These are phyloP conservation scores for Termitomyces sp. DNA, from an alignment of 1,284 basidiomycete species.

Conservation along the genomic window DNA sequence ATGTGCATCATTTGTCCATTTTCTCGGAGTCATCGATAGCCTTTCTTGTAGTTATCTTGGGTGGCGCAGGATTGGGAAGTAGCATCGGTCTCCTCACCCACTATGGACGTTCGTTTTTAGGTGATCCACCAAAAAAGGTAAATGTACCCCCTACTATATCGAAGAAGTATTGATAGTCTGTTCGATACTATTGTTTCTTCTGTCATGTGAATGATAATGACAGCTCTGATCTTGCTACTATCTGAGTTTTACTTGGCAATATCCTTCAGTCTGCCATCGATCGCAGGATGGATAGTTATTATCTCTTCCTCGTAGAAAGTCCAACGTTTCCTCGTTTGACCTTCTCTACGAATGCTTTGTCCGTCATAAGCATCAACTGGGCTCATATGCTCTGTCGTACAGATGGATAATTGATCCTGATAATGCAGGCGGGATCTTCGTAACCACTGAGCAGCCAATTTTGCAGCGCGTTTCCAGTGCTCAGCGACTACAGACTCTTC, in stretches of 20 bases:
- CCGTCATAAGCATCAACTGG: constrained; percentile 72
- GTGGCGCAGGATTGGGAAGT: constrained; percentile 65
- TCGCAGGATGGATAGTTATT: constrained; percentile 57
- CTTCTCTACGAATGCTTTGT: constrained; percentile 30
- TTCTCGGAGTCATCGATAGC: not conserved
- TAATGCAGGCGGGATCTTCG: constrained; percentile 46
- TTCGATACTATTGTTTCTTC: not conserved
- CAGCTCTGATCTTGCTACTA: not conserved
- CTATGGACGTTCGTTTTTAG: constrained; percentile 42
- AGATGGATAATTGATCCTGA: constrained; percentile 55
- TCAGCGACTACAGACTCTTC: constrained; percentile 19
- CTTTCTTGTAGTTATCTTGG: constrained; percentile 49
- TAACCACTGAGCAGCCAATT: constrained; percentile 42
- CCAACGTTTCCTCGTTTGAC: constrained; percentile 20
- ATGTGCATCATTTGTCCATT: constrained; percentile 21
- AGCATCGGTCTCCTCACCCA: constrained; percentile 54
- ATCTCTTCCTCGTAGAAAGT: constrained; percentile 45
- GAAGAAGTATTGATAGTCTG: not conserved
- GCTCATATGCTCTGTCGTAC: constrained; percentile 73
- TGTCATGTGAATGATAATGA: not conserved
- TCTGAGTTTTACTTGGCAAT: constrained; percentile 26
- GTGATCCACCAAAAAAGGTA: constrained; percentile 41
- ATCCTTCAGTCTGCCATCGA: constrained; percentile 73
- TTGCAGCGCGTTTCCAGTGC: constrained; percentile 46
- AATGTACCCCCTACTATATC: constrained; percentile 24